Evolutionary conservation across 2,329 filamentous ascomycete genomes (phyloP).

Genomic region (Penicillium rolfsii): DNA sequence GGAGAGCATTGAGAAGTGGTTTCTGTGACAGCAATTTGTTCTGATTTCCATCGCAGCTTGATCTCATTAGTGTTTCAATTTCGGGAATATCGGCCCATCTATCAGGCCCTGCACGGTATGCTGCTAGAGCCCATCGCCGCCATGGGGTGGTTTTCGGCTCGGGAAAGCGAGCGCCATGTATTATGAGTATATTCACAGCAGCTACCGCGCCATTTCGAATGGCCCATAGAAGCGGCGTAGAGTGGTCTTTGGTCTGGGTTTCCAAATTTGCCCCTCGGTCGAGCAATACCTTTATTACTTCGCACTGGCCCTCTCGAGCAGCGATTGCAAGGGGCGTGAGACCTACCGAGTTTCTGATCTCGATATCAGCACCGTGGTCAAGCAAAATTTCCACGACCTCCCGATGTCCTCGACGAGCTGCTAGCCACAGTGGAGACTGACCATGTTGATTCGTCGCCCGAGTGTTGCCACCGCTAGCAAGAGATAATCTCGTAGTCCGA

Average conservation of each 20-base stretch:
- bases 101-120: not conserved
- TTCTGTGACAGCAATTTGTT: not conserved
- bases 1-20: not conserved
- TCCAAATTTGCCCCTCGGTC: not conserved
- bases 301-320: not conserved
- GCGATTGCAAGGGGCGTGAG: not conserved
- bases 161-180: not conserved
- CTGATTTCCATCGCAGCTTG: not conserved
- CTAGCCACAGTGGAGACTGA: not conserved
- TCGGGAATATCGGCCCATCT: not conserved
- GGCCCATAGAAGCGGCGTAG: conserved; percentile 1
- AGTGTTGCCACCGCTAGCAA: not conserved
- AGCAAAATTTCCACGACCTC: not conserved
- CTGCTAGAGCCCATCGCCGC: conserved; percentile 4
- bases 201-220: not conserved
- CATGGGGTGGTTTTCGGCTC: not conserved
- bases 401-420: not conserved
- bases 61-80: not conserved
- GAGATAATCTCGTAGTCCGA: not conserved
- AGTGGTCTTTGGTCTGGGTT: not conserved
- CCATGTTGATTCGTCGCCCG: not conserved
- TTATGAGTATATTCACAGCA: not conserved
- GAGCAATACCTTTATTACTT: not conserved
- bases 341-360: not conserved
- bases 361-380: not conserved